Evolutionary conservation across 306 rosid genomes (phyloP), one percentile per base, ranked within the genome.

Genomic region (Pterocarpus santalinus): DNA sequence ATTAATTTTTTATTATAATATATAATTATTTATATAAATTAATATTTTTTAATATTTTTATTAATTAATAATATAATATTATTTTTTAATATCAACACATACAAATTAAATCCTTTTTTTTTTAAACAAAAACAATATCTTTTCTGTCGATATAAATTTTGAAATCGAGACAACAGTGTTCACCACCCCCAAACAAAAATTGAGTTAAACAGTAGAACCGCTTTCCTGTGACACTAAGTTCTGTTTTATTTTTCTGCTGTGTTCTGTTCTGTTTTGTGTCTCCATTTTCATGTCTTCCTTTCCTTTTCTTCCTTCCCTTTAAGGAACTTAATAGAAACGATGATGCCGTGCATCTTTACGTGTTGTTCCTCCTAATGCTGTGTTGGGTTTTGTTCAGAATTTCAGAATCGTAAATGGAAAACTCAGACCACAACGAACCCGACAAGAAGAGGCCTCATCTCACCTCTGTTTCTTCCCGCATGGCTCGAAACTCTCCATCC

Each of bases 371-470:
- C 7, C 68, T 72, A 39, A 52, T 72, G 64, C 60, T 16, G 39
- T 62, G 75, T 10, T 78, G 67, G 34, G 67, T 57, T 79, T 77
- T 32, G 16, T 58, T 66, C 15, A 32, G 8, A 49, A 41, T 81
- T 81, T 44, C 82, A 72, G 86, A 81, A 76, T 71, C 56, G 17
- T 79, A 55, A 91, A 91, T 94, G 98, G 97, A 91, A 77, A 85
- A 84, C 81, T 74, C 87, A 32, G 95, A 90, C 69, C 30, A 82
- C 65, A 89, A 89, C 39, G 98, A 90, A 79, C 97, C 95, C 22
- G 89, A 88, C 55, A 92, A 87, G 90, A 94, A 94, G 92, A 90
- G 92, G 84, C 97, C 88, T 77, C 95, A 94, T 81, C 86, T 89
- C 81, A 82, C 84, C 52, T 85, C 94, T 0, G 77, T 87, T 12